phyloP scores from a whole-genome alignment of 2,329 filamentous ascomycete genomes.

The Penicillium italicum region DNA sequence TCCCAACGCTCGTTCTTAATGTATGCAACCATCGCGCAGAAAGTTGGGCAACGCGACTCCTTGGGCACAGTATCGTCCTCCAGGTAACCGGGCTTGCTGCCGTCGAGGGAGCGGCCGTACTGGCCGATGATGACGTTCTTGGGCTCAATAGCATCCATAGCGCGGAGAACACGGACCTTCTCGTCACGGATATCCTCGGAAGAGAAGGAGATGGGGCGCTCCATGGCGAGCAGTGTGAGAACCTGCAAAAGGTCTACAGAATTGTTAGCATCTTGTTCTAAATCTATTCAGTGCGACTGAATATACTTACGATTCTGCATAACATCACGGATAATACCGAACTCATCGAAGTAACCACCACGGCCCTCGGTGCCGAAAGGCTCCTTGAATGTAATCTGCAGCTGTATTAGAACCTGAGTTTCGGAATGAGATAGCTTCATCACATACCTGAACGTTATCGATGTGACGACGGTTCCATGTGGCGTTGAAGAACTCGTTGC shows the following conservation, averaged over 20 bases:
- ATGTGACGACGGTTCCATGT: slow-evolving; percentile 99
- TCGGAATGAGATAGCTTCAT: background rate
- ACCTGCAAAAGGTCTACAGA: slow-evolving; percentile 78
- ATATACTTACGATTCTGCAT: slow-evolving; percentile 85
- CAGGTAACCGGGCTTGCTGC: slow-evolving; percentile 95
- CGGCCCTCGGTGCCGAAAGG: slow-evolving; percentile 97
- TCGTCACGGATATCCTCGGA: slow-evolving; percentile 98
- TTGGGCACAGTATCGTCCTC: slow-evolving; percentile 98
- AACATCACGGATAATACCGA: slow-evolving; percentile 97
- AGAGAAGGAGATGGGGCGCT: slow-evolving; percentile 96
- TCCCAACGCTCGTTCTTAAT: slow-evolving; percentile 99
- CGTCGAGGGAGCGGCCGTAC: slow-evolving; percentile 93
- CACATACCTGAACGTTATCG: slow-evolving; percentile 79
- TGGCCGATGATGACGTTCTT: slow-evolving; percentile 99
- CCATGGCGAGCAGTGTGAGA: slow-evolving; percentile 93
- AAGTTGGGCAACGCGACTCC: slow-evolving; percentile 95
- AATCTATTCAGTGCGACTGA: background rate
- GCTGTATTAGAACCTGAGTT: slow-evolving; percentile 7
- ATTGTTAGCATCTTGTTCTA: background rate
- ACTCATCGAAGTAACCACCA: slow-evolving; percentile 98
- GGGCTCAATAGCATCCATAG: slow-evolving; percentile 90
- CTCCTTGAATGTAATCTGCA: slow-evolving; percentile 92
- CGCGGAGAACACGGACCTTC: slow-evolving; percentile 90
- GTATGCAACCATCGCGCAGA: slow-evolving; percentile 94
- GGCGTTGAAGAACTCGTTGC: slow-evolving; percentile 96